Evolutionary conservation across 345 rosid genomes (phyloP).

Genomic region (Eucalyptus cloeziana): DNA sequence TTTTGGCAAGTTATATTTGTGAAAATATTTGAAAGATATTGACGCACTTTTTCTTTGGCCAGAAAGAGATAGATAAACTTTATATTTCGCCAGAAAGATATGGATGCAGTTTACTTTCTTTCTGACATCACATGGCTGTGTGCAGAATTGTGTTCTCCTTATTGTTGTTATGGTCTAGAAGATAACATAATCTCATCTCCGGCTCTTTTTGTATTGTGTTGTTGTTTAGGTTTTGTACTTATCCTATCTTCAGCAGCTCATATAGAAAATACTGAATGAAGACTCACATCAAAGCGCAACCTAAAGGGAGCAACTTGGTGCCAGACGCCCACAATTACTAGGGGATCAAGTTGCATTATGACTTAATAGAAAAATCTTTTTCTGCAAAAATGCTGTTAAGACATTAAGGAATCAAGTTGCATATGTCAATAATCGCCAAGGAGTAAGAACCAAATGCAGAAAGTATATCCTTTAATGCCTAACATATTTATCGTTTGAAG

Average conservation of each 20-base stretch:
- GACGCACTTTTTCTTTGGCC: background rate
- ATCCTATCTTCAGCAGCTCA: background rate
- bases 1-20: background rate
- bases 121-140: background rate
- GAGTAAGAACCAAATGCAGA: background rate
- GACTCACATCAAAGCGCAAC: background rate
- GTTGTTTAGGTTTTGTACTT: background rate
- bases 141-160: background rate
- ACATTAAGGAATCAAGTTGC: background rate
- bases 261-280: background rate
- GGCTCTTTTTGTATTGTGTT: background rate
- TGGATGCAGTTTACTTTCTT: background rate
- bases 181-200: background rate
- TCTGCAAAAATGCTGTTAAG: background rate
- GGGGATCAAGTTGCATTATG: background rate
- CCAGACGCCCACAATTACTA: background rate
- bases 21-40: background rate
- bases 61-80: background rate
- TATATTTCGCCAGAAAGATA: background rate
- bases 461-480: background rate
- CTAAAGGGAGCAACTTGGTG: background rate
- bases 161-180: background rate
- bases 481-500: background rate
- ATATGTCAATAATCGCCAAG: background rate
- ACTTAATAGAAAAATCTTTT: background rate